Evolutionary conservation across 192 early-diverging fungal species (phyloP).

Genomic region (Funneliformis mosseae): DNA sequence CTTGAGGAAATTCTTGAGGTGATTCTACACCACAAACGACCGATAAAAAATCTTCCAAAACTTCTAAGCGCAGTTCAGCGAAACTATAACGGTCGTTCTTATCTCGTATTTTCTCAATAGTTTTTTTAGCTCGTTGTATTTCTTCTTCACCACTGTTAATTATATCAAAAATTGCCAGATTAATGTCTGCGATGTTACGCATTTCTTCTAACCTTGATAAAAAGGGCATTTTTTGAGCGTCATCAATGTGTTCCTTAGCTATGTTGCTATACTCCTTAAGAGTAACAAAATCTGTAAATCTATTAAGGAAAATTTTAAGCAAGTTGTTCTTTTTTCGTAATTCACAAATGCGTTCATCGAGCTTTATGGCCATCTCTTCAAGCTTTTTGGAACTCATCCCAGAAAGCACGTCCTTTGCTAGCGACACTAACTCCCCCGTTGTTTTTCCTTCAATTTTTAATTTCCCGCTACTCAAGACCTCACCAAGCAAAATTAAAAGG

Average conservation of each 20-base stretch:
- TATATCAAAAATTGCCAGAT: not conserved
- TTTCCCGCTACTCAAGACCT: not conserved
- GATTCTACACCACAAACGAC: not conserved
- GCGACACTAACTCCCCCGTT: not conserved
- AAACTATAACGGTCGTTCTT: not conserved
- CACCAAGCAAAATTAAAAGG: not conserved
- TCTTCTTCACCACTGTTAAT: not conserved
- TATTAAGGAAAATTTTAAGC: not conserved
- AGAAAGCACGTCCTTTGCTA: not conserved
- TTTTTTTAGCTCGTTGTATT: not conserved
- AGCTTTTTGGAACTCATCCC: not conserved
- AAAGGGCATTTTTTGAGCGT: constrained; percentile 5
- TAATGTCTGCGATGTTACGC: not conserved
- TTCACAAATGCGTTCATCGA: not conserved
- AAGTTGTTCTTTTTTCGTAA: not conserved
- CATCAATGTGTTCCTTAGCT: not conserved
- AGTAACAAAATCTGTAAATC: not conserved
- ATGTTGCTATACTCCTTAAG: not conserved
- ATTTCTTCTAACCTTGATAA: not conserved
- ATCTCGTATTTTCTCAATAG: not conserved
- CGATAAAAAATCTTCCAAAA: not conserved
- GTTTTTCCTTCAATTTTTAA: not conserved
- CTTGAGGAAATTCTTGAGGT: not conserved
- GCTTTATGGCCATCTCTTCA: not conserved
- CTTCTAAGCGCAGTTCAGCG: not conserved